Evolutionary conservation across 106 monocot genomes (phyloP).

Genomic region (Allium fistulosum): DNA sequence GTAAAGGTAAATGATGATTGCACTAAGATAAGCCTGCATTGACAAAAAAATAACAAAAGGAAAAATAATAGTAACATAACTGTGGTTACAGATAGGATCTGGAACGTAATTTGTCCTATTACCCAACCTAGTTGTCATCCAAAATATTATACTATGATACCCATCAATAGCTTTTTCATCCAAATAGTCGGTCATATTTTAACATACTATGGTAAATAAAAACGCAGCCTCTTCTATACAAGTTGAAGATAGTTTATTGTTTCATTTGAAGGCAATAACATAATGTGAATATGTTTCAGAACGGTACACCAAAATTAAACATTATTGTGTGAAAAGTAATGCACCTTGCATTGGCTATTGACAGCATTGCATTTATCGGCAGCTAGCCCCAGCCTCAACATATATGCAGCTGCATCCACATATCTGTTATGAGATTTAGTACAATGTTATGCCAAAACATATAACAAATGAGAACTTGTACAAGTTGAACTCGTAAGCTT

Average conservation of each 20-base stretch:
- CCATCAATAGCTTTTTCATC: no score
- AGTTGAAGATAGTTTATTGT: no score
- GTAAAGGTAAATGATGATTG: conserved; percentile 90
- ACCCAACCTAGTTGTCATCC: not conserved
- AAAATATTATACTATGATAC: not conserved
- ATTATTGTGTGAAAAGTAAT: not conserved
- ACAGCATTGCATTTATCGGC: conserved; percentile 91
- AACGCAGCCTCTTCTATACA: no score
- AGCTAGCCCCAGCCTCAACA: conserved; percentile 76
- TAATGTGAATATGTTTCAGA: no score
- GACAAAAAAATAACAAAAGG: not conserved
- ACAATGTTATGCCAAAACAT: no score
- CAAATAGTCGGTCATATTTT: no score
- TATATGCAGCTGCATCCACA: conserved; percentile 63
- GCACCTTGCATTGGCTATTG: conserved; percentile 98
- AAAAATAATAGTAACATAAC: conserved; percentile 1
- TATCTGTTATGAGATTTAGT: conserved; percentile 34
- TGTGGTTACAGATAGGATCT: not conserved
- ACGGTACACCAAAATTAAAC: not conserved
- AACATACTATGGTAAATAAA: no score
- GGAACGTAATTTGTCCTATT: not conserved
- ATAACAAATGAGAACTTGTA: no score
- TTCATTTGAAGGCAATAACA: not conserved
- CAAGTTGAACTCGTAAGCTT: no score
- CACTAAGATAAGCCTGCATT: conserved; percentile 90